A percentile compares a stretch with the other conserved stretches of the same genome.
Conservation (phyloP, 192 early-diverging fungal genomes). For the Gonapodya sp. region DNA sequence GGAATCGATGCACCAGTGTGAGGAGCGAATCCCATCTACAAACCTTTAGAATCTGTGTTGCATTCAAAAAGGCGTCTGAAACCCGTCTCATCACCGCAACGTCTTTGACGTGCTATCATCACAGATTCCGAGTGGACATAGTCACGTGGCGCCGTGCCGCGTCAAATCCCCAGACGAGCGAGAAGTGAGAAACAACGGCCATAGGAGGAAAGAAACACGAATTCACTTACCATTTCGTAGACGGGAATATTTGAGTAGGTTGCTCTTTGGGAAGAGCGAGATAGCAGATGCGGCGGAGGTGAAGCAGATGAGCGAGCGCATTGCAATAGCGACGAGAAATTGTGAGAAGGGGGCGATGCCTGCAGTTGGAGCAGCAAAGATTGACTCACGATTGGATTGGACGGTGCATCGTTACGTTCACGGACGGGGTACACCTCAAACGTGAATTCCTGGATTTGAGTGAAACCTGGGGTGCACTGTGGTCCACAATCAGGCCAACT, state of each 20-base stretch:
- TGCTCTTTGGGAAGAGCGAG: neutral
- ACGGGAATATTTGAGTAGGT: conserved; percentile 2
- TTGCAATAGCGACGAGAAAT: neutral
- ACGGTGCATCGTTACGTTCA: too few species aligned
- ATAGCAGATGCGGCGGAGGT: neutral
- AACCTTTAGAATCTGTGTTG: conserved; percentile 8
- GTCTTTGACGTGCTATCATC: conserved; percentile 5
- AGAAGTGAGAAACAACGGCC: neutral
- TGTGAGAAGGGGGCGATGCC: neutral
- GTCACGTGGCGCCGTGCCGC: neutral
- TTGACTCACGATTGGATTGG: neutral
- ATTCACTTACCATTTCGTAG: neutral
- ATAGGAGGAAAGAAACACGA: neutral
- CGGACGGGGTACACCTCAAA: too few species aligned
- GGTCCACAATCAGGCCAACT: too few species aligned
- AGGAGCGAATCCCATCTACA: too few species aligned
- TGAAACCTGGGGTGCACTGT: too few species aligned
- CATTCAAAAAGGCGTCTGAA: conserved; percentile 2
- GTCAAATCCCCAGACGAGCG: too few species aligned
- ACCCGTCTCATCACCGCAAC: conserved; percentile 37
- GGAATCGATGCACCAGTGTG: too few species aligned
- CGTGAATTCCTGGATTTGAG: too few species aligned
- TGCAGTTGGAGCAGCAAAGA: neutral
- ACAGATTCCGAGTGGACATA: too few species aligned
- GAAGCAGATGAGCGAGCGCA: neutral